Percentiles rank a stretch among this genome's conserved stretches.
These are phyloP conservation scores for Balamuthia mandrillaris DNA, from an alignment of 208 protist genomes.

Conservation along the genomic window DNA sequence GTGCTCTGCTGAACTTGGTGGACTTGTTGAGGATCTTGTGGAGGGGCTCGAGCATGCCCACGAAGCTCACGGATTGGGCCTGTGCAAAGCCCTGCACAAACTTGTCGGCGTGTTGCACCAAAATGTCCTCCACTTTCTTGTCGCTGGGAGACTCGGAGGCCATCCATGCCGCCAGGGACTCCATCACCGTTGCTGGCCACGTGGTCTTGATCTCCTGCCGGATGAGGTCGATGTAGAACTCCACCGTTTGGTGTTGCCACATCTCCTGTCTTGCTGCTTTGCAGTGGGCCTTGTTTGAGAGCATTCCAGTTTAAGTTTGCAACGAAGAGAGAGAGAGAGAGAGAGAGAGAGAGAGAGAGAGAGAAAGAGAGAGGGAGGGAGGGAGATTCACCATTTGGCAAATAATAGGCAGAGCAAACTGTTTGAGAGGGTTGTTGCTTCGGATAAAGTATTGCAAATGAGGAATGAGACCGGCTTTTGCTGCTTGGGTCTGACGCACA, in stretches of 20 bases:
- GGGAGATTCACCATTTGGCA: constrained; percentile 44
- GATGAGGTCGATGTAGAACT: constrained; percentile 4
- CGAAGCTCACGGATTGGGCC: background rate
- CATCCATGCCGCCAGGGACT: constrained; percentile 2
- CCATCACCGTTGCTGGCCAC: constrained; percentile 14
- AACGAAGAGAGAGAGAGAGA: background rate
- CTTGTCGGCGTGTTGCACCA: background rate
- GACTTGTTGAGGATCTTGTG: background rate
- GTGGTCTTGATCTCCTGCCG: background rate
- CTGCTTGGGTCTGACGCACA: constrained; percentile 71
- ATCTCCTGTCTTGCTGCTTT: background rate
- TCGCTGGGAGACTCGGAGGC: no score
- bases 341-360: background rate
- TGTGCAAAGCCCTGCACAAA: background rate
- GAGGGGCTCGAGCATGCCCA: constrained; percentile 26
- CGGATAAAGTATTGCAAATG: constrained; percentile 63
- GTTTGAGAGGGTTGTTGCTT: constrained; percentile 59
- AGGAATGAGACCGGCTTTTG: constrained; percentile 67
- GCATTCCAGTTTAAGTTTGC: background rate
- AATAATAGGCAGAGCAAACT: constrained; percentile 64
- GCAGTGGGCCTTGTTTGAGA: background rate
- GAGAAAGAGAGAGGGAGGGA: background rate
- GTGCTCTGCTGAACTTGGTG: background rate
- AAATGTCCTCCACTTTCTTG: background rate
- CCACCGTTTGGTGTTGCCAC: background rate